phyloP scores from a whole-genome alignment of 345 rosid genomes.

The Heritiera littoralis region DNA sequence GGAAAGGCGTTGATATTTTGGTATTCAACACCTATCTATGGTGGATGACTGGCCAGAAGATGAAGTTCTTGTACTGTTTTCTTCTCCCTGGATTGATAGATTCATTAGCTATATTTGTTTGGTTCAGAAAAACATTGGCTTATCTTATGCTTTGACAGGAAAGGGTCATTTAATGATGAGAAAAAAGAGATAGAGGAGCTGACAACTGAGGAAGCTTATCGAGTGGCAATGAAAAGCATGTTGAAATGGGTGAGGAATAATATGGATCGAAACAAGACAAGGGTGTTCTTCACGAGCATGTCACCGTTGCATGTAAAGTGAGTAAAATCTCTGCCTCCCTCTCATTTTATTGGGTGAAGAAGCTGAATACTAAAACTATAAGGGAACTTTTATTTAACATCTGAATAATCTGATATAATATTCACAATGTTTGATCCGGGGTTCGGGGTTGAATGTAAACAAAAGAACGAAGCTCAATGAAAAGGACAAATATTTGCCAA shows the following conservation, averaged over 20 bases:
- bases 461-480: not conserved
- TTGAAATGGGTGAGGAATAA: constrained; percentile 75
- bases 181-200: constrained; percentile 53
- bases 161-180: constrained; percentile 77
- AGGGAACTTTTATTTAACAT: too few relatives aligned
- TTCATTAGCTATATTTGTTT: not conserved
- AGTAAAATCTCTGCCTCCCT: constrained; percentile 21
- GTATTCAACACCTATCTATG: constrained; percentile 88
- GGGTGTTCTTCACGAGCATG: constrained; percentile 89
- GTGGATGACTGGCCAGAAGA: constrained; percentile 86
- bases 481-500: not conserved
- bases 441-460: not conserved
- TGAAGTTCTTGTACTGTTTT: constrained; percentile 61
- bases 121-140: not conserved
- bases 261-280: constrained; percentile 62
- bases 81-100: not conserved
- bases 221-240: constrained; percentile 77
- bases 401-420: not conserved
- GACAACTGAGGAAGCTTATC: constrained; percentile 71
- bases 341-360: not conserved
- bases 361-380: not conserved
- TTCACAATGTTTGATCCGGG: not conserved
- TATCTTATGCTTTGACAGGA: constrained; percentile 35
- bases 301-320: constrained; percentile 79
- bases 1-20: constrained; percentile 78